Evolutionary conservation across 176 grass and related monocot genomes (phyloP).

Genomic region (Juncus effusus): DNA sequence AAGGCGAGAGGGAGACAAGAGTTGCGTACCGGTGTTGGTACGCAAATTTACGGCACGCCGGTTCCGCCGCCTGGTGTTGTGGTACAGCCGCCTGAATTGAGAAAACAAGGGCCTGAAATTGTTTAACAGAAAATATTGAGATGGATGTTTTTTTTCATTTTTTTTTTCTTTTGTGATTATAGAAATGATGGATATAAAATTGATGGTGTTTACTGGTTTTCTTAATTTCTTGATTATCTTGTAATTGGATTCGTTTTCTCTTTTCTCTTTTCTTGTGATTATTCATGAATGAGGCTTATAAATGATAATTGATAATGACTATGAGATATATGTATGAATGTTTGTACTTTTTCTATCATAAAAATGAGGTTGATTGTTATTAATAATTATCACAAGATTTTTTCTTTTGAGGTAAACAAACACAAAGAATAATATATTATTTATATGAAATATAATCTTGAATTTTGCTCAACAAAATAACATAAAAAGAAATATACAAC

Average conservation of each 20-base stretch:
- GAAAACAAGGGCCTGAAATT: constrained; percentile 30
- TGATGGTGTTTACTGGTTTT: too few species aligned
- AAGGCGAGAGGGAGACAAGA: constrained; percentile 64
- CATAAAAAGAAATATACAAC: neutral
- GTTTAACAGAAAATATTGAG: constrained; percentile 26
- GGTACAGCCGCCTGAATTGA: constrained; percentile 20
- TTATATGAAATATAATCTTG: neutral
- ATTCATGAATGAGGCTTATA: constrained; percentile 4
- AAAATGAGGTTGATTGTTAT: constrained; percentile 12
- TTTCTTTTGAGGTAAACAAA: neutral
- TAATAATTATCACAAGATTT: neutral
- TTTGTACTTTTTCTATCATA: neutral
- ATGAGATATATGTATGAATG: too few species aligned
- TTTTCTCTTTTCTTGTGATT: constrained; percentile 1
- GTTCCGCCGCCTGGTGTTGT: constrained; percentile 38
- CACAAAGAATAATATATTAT: neutral
- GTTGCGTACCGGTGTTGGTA: constrained; percentile 43
- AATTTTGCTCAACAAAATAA: neutral
- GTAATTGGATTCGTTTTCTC: constrained; percentile 1
- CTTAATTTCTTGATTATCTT: neutral
- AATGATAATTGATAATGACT: neutral
- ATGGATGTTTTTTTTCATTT: neutral
- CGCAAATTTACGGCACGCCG: constrained; percentile 56
- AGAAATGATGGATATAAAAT: too few species aligned
- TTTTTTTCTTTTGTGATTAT: too few species aligned